Conservation (phyloP, 495 filamentous ascomycete genomes). For the Astrothelium subdiscretum region DNA sequence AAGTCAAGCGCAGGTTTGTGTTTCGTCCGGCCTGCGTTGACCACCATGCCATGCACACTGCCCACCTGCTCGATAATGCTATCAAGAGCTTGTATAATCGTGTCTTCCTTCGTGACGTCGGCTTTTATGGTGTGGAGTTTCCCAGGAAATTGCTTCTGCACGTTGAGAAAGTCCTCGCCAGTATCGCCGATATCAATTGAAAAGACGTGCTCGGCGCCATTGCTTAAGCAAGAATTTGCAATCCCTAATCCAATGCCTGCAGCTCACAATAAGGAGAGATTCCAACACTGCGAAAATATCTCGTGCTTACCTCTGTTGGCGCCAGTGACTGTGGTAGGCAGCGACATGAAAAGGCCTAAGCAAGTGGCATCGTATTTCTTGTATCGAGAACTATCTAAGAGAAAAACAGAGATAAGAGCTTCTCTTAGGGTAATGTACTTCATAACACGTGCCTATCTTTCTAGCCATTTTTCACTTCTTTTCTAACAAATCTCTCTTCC, state of each 20-base stretch:
- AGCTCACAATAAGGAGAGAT: neutral
- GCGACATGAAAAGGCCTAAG: too few relatives aligned
- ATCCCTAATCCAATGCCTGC: slow-evolving; percentile 12
- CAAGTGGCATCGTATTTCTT: too few relatives aligned
- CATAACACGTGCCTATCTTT: too few relatives aligned
- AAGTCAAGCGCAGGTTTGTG: slow-evolving; percentile 17
- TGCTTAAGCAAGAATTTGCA: slow-evolving; percentile 11
- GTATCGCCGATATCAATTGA: slow-evolving; percentile 11
- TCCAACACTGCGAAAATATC: neutral
- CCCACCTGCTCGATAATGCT: slow-evolving; percentile 7
- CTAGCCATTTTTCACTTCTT: too few relatives aligned
- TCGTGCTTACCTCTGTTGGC: slow-evolving; percentile 1
- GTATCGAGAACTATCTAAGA: too few relatives aligned
- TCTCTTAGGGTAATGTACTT: too few relatives aligned
- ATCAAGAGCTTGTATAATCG: slow-evolving; percentile 8
- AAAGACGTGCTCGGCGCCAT: slow-evolving; percentile 9
- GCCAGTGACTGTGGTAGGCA: slow-evolving; percentile 2
- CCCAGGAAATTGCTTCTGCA: slow-evolving; percentile 7
- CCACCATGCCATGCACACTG: slow-evolving; percentile 10
- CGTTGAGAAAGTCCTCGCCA: slow-evolving; percentile 7
- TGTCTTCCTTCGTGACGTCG: slow-evolving; percentile 12
- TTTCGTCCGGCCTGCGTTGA: slow-evolving; percentile 15
- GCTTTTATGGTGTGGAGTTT: slow-evolving; percentile 10
- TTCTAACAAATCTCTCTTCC: too few relatives aligned
- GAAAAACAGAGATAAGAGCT: too few relatives aligned